These are phyloP conservation scores for Coemansia sp. DNA, from an alignment of 192 early-diverging fungal species.

Conservation along the genomic window DNA sequence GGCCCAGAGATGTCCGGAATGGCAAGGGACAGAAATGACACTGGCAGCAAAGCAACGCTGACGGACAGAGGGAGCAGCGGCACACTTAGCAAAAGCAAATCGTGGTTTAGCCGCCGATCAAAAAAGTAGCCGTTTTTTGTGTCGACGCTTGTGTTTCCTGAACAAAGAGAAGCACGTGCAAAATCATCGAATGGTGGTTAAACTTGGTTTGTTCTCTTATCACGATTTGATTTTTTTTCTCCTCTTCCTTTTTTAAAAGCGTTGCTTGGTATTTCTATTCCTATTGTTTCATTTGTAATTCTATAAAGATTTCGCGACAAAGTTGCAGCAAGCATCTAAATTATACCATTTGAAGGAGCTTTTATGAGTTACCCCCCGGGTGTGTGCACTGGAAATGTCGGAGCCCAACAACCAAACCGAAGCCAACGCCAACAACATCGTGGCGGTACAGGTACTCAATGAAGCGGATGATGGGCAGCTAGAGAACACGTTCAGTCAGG, in stretches of 20 bases:
- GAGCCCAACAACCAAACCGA: neutral
- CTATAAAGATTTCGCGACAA: too few species aligned
- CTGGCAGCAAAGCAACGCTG: neutral
- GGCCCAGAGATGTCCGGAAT: neutral
- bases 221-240: too few species aligned
- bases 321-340: too few species aligned
- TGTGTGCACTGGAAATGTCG: neutral
- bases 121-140: constrained; percentile 16
- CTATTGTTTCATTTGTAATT: neutral
- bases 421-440: neutral
- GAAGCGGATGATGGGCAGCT: constrained; percentile 1
- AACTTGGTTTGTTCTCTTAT: too few species aligned
- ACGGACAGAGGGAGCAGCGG: neutral
- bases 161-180: too few species aligned
- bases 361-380: neutral
- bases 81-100: constrained; percentile 26
- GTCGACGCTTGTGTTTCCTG: neutral
- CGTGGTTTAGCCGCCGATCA: constrained; percentile 49
- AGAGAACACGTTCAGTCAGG: neutral
- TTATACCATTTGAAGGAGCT: neutral
- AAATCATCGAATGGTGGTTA: too few species aligned
- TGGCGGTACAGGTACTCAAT: constrained; percentile 18
- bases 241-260: too few species aligned
- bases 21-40: neutral
- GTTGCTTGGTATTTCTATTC: neutral